Evolutionary conservation across 768 basidiomycete species (phyloP), one percentile per base, ranked within the genome.

Genomic region (Tulasnella calospora): DNA sequence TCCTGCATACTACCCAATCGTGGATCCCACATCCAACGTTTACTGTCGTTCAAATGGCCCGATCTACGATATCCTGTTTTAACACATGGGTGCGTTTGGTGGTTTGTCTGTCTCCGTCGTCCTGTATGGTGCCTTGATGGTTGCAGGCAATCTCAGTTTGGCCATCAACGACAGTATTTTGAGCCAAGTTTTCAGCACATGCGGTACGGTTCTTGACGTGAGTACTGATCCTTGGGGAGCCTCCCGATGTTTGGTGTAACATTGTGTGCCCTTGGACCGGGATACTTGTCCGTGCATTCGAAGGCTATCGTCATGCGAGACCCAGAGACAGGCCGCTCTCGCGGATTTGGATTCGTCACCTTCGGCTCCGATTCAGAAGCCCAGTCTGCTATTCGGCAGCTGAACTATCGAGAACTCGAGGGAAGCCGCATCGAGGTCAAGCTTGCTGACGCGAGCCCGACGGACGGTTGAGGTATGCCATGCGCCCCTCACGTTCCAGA

Each of bases 231-330:
- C 77, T 51, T 38, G 40, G n/a, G 67, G 35, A 74, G 55, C 73
- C 61, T 71, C 44, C 55, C 41, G 36, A 8, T n/a, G 23, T 51
- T 51, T 74, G 78, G 21, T 51, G 51, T 51, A 51, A 51, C 51
- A 23, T 51, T 77, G 36, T 79, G 41, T 74, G 46, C 33, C 36
- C 75, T 21, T 80, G 81, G 74, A 80, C 83, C 81, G 46, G 61
- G 67, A 69, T 21, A 23, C 72, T 13, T 57, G 33, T 51, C 40
- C 51, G 15, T 30, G 71, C 51, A 23, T 23, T 70, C 79, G 27
- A 81, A 98, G 95, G 93, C 93, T 82, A 95, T 97, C 86, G 95
- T 97, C 85, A 97, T 97, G 96, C 93, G 94, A 87, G 96, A 98
- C 87, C 94, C 95, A 84, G 96, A 98, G 84, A 98, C 96, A 81